phyloP scores from a whole-genome alignment of 2,329 filamentous ascomycete species.

The Beauveria asiatica region DNA sequence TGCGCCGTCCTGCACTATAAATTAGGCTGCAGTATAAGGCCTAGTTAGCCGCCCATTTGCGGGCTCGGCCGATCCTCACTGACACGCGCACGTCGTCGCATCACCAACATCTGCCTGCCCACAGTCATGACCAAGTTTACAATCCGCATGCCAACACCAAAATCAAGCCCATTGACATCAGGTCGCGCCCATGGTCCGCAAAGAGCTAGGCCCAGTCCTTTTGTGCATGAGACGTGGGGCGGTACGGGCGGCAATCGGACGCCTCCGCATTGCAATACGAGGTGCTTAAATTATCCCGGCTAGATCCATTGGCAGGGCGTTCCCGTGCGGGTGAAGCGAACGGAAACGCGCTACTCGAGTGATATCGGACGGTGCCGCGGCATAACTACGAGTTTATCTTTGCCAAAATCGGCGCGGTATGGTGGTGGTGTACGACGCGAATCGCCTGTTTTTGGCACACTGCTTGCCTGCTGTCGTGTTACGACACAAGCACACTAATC shows the following conservation, averaged over 20 bases:
- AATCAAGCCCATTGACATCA: not conserved
- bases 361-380: not conserved
- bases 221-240: conserved; percentile 5
- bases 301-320: not conserved
- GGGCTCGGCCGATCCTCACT: not conserved
- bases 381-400: not conserved
- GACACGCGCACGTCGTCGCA: not conserved
- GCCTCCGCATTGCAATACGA: conserved; percentile 9
- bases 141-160: not conserved
- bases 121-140: not conserved
- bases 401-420: not conserved
- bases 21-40: not conserved
- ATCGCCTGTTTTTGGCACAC: not conserved
- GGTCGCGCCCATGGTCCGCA: not conserved
- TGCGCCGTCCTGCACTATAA: not conserved
- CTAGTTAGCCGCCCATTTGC: not conserved
- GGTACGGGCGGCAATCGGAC: conserved; percentile 7
- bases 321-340: not conserved
- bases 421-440: not conserved
- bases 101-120: not conserved
- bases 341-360: not conserved
- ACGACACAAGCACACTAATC: not conserved
- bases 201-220: not conserved
- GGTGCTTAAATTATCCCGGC: not conserved
- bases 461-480: not conserved